Evolutionary conservation across 768 basidiomycete species (phyloP), one percentile per base, ranked within the genome.

Genomic region (Russula earlei): DNA sequence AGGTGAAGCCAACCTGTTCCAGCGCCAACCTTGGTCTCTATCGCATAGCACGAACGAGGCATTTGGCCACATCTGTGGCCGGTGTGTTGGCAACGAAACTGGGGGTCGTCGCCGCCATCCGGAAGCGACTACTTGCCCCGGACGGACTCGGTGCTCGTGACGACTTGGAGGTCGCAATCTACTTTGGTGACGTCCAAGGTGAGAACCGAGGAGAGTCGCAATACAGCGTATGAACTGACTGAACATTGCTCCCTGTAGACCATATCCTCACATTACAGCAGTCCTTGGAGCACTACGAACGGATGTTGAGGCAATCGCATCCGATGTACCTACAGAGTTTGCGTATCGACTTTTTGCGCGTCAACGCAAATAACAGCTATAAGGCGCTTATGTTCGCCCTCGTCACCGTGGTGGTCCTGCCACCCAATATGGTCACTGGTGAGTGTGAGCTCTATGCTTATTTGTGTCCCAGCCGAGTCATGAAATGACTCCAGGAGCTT

Each of bases 181-280:
- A 95, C 66, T 80, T 94, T 72, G 90, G 89, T 22, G 93, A 97
- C 68, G 79, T 97, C 2, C 89, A 93, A 74, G 93, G 93, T 91
- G 61, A 50, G 53, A 7, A 22, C 11, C n/a, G n/a, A n/a, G n/a
- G 5, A 38, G n/a, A 19, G 29, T 1, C 3, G n/a, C 20, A n/a
- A n/a, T 19, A 20, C 15, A 40, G 15, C 11, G 38, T 24, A 55
- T 42, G 5, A 3, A 29, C 17, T 37, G 27, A 29, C 54, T 55
- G 31, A 55, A 41, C 6, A 49, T 25, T 20, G n/a, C n/a, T 7
- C n/a, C n/a, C 14, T 48, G 17, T 47, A 93, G 93, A 97, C 69
- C 94, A 97, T 67, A 91, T 96, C 62, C 68, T 93, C 22, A 83
- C 89, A 3, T 72, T 97, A 54, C 90, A 94, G 64, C 85, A 90